Conservation (phyloP, 2,329 filamentous ascomycete species). For the Fusarium praegraminearum region DNA sequence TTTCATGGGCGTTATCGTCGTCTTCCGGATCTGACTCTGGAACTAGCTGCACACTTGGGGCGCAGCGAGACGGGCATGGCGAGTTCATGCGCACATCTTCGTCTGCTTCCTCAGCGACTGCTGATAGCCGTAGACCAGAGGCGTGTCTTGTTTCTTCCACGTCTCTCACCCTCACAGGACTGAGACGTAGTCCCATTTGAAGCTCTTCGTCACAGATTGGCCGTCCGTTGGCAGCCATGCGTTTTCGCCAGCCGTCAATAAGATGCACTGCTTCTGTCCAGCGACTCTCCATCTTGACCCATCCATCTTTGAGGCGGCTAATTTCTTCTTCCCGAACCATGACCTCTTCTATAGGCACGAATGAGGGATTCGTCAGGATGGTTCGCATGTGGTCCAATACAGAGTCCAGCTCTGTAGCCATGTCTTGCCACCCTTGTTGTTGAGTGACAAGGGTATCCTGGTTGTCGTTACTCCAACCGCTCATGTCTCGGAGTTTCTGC, state of each 20-base stretch:
- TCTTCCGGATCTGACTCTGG: slow-evolving; percentile 43
- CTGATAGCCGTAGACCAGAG: slow-evolving; percentile 56
- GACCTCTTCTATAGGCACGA: slow-evolving; percentile 95
- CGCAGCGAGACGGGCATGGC: slow-evolving; percentile 46
- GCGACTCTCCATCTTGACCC: slow-evolving; percentile 91
- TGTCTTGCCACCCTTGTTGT: slow-evolving; percentile 67
- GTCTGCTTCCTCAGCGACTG: slow-evolving; percentile 62
- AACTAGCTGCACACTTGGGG: slow-evolving; percentile 30
- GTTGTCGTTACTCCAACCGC: slow-evolving; percentile 62
- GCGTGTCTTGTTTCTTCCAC: slow-evolving; percentile 60
- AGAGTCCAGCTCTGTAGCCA: slow-evolving; percentile 79
- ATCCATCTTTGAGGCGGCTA: slow-evolving; percentile 80
- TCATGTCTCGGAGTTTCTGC: slow-evolving; percentile 76
- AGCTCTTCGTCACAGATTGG: slow-evolving; percentile 77
- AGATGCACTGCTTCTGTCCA: slow-evolving; percentile 91
- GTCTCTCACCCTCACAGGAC: slow-evolving; percentile 67
- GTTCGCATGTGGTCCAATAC: slow-evolving; percentile 85
- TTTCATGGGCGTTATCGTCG: slow-evolving; percentile 48
- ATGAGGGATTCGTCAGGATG: slow-evolving; percentile 93
- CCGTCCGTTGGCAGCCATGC: slow-evolving; percentile 78
- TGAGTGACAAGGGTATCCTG: slow-evolving; percentile 50
- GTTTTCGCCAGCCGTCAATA: slow-evolving; percentile 91
- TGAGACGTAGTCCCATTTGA: slow-evolving; percentile 74
- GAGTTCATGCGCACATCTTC: slow-evolving; percentile 44
- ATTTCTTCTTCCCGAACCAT: slow-evolving; percentile 95